Evolutionary conservation across 1,284 basidiomycete genomes (phyloP).

Genomic region (Moniliophthora roreri): DNA sequence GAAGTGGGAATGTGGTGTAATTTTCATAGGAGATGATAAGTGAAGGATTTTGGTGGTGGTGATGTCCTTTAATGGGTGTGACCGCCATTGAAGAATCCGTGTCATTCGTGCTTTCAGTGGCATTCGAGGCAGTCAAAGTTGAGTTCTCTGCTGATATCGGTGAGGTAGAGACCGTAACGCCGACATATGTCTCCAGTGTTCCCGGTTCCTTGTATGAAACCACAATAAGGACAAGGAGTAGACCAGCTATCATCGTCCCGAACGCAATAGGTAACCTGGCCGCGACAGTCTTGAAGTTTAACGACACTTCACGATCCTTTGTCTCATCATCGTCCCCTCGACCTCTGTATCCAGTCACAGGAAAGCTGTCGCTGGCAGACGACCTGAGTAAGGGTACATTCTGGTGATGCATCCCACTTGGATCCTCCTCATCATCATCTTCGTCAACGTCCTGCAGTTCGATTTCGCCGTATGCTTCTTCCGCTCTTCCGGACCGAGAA

Average conservation of each 20-base stretch:
- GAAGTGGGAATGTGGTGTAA: slow-evolving; percentile 60
- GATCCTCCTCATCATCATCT: slow-evolving; percentile 12
- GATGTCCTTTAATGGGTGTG: slow-evolving; percentile 19
- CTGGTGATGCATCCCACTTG: slow-evolving; percentile 11
- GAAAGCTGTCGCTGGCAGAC: slow-evolving; percentile 4
- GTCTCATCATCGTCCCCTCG: slow-evolving; percentile 6
- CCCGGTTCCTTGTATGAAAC: slow-evolving; percentile 52
- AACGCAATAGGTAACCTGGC: slow-evolving; percentile 39
- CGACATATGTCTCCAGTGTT: slow-evolving; percentile 44
- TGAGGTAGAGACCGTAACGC: slow-evolving; percentile 23
- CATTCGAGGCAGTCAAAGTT: slow-evolving; percentile 2
- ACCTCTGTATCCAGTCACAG: background rate
- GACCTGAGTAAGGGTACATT: slow-evolving; percentile 6
- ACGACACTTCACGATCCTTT: slow-evolving; percentile 9
- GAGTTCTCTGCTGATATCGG: background rate
- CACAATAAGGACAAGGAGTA: slow-evolving; percentile 51
- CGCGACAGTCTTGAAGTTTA: slow-evolving; percentile 15
- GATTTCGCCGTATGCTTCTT: slow-evolving; percentile 50
- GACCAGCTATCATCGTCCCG: slow-evolving; percentile 44
- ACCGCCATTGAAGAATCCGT: slow-evolving; percentile 11
- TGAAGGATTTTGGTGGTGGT: slow-evolving; percentile 24
- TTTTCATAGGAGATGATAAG: slow-evolving; percentile 56
- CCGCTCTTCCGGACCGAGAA: slow-evolving; percentile 55
- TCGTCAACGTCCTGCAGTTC: slow-evolving; percentile 42
- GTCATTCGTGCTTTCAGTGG: slow-evolving; percentile 9